Percentiles rank a stretch among this genome's conserved stretches.
phyloP scores from a whole-genome alignment of 2,329 filamentous ascomycete genomes.

The Alternaria burnsii region DNA sequence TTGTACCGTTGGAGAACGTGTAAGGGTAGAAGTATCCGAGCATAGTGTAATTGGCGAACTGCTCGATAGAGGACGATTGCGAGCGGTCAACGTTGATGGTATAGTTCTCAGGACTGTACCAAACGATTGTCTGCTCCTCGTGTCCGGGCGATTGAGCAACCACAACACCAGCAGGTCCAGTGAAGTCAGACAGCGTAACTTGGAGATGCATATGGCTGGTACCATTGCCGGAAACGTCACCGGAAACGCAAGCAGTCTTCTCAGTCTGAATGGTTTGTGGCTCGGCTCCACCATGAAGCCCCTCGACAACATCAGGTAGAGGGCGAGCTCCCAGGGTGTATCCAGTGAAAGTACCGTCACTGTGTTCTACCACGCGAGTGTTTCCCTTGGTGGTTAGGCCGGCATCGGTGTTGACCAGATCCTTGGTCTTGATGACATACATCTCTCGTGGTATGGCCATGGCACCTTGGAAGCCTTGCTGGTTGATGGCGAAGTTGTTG shows the following conservation, averaged over 20 bases:
- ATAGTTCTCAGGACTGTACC: conserved; percentile 56
- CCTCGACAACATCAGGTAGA: conserved; percentile 55
- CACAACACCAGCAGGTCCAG: conserved; percentile 53
- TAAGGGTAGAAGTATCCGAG: conserved; percentile 59
- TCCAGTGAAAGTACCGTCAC: conserved; percentile 53
- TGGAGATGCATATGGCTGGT: conserved; percentile 54
- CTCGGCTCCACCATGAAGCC: conserved; percentile 43
- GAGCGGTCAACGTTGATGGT: conserved; percentile 57
- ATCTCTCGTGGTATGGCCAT: conserved; percentile 57
- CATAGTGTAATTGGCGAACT: conserved; percentile 56
- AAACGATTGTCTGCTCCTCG: conserved; percentile 57
- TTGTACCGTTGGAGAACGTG: conserved; percentile 45
- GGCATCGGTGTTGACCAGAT: conserved; percentile 49
- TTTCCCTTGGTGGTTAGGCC: conserved; percentile 47
- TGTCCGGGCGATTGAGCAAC: conserved; percentile 55
- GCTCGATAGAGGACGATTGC: conserved; percentile 53
- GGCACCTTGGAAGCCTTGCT: conserved; percentile 57
- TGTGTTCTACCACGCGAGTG: conserved; percentile 45
- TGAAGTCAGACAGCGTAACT: conserved; percentile 51
- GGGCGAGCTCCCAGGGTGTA: conserved; percentile 57
- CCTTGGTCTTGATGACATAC: conserved; percentile 55
- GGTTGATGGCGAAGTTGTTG: conserved; percentile 51
- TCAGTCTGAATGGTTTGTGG: conserved; percentile 32
- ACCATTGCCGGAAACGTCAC: conserved; percentile 38
- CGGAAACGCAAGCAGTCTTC: conserved; percentile 24